phyloP scores from a whole-genome alignment of 2,329 filamentous ascomycete genomes.

The Penicillium oxalicum region DNA sequence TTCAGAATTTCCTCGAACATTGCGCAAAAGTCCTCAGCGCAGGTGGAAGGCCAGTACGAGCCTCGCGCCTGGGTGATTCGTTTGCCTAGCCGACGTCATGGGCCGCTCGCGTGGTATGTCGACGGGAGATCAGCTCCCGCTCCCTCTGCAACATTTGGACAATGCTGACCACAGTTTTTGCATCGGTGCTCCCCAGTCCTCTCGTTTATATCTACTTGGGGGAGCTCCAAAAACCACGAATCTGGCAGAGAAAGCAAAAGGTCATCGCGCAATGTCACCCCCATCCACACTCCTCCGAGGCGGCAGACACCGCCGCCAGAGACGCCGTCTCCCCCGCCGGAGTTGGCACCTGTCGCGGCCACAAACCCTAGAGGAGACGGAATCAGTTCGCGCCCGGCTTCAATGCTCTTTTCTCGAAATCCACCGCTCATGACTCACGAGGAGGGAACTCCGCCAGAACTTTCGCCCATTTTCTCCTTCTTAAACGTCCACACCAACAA shows the following conservation, averaged over 20 bases:
- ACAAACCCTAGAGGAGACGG: conserved; percentile 43
- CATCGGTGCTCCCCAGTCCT: conserved; percentile 53
- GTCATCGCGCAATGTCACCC: conserved; percentile 18
- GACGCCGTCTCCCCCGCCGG: conserved; percentile 29
- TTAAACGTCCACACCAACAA: conserved; percentile 95
- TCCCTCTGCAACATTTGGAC: conserved; percentile 5
- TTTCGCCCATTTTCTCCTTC: conserved; percentile 88
- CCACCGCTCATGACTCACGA: conserved; percentile 80
- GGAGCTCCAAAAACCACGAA: conserved; percentile 25
- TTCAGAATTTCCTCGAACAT: conserved; percentile 1
- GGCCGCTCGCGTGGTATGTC: conserved; percentile 36
- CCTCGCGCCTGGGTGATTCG: conserved; percentile 1
- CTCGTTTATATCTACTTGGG: conserved; percentile 70
- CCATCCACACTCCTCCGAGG: conserved; percentile 20
- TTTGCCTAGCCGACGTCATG: conserved; percentile 23
- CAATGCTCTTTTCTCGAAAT: conserved; percentile 80
- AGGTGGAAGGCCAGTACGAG: conserved; percentile 4
- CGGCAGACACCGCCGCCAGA: conserved; percentile 32
- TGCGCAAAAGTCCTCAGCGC: conserved; percentile 5
- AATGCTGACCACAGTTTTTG: conserved; percentile 22
- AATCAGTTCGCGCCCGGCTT: conserved; percentile 64
- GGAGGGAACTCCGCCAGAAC: conserved; percentile 81
- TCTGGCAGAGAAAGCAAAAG: conserved; percentile 36
- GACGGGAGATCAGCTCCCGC: conserved; percentile 11
- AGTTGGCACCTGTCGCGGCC: conserved; percentile 34